A percentile compares a stretch with the other conserved stretches of the same genome.
Evolutionary conservation across 2,329 filamentous ascomycete species (phyloP).

Genomic region (Triangularia verruculosa): DNA sequence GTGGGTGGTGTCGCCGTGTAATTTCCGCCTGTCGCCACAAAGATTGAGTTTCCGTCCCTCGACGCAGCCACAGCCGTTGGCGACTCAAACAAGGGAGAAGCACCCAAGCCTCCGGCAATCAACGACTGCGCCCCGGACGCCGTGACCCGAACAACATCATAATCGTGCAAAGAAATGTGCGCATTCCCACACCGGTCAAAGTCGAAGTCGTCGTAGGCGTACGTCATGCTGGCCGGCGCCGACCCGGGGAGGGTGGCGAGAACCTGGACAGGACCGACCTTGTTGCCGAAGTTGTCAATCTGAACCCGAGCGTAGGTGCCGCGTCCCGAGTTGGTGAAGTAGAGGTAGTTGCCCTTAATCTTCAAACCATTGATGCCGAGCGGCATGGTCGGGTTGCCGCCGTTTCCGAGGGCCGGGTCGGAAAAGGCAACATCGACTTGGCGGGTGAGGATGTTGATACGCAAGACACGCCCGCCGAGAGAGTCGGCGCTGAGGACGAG

Average conservation of each 20-base stretch:
- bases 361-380: conserved; percentile 10
- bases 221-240: neutral
- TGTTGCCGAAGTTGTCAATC: conserved; percentile 5
- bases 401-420: neutral
- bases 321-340: conserved; percentile 14
- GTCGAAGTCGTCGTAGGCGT: conserved; percentile 12
- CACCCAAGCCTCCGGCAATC: neutral
- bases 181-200: conserved; percentile 5
- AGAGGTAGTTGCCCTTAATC: conserved; percentile 1
- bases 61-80: neutral
- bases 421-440: neutral
- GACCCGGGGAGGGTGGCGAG: neutral
- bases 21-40: neutral
- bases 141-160: neutral
- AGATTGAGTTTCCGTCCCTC: neutral
- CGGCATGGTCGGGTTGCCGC: neutral
- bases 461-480: conserved; percentile 4
- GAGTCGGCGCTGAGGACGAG: conserved; percentile 9
- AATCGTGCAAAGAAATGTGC: neutral
- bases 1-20: neutral
- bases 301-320: conserved; percentile 3
- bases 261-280: conserved; percentile 1
- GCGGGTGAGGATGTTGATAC: conserved; percentile 8
- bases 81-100: neutral
- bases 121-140: neutral